Conservation (phyloP, 1,284 basidiomycete genomes). For the Porogramme epimiltina region DNA sequence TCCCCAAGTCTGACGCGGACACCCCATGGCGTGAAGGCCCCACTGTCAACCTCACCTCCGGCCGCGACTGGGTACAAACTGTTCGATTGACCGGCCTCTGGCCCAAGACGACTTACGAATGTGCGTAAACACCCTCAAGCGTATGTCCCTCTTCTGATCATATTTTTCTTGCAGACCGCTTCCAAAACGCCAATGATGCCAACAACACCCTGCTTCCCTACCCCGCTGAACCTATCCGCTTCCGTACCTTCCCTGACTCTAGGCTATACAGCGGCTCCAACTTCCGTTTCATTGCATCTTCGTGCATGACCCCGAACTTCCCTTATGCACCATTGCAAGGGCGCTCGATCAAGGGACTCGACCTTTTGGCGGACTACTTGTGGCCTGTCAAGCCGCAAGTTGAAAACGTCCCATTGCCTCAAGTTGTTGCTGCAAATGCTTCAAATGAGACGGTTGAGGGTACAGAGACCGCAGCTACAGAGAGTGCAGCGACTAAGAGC, state of each 20-base stretch:
- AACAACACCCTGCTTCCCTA: conserved; percentile 50
- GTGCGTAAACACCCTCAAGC: conserved; percentile 39
- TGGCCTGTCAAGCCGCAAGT: conserved; percentile 29
- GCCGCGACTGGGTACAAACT: conserved; percentile 68
- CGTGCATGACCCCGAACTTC: conserved; percentile 67
- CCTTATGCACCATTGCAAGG: conserved; percentile 59
- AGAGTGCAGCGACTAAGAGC: conserved; percentile 8
- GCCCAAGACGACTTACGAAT: conserved; percentile 76
- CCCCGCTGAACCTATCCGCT: conserved; percentile 51
- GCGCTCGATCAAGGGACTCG: conserved; percentile 65
- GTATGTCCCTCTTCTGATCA: not conserved
- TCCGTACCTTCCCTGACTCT: conserved; percentile 73
- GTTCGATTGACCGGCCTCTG: conserved; percentile 60
- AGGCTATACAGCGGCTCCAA: conserved; percentile 51
- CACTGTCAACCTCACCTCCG: conserved; percentile 41
- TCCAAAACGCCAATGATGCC: conserved; percentile 47
- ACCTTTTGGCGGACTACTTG: conserved; percentile 61
- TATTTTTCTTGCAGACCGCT: conserved; percentile 44
- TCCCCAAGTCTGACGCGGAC: conserved; percentile 20
- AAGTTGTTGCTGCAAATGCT: not conserved
- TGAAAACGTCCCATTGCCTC: not conserved
- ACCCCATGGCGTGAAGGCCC: conserved; percentile 58
- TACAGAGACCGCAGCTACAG: not conserved
- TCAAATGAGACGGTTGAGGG: not conserved
- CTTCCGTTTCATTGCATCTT: conserved; percentile 69